Evolutionary conservation across 805 yeast genomes (phyloP).

Genomic region (Candida boidinii): DNA sequence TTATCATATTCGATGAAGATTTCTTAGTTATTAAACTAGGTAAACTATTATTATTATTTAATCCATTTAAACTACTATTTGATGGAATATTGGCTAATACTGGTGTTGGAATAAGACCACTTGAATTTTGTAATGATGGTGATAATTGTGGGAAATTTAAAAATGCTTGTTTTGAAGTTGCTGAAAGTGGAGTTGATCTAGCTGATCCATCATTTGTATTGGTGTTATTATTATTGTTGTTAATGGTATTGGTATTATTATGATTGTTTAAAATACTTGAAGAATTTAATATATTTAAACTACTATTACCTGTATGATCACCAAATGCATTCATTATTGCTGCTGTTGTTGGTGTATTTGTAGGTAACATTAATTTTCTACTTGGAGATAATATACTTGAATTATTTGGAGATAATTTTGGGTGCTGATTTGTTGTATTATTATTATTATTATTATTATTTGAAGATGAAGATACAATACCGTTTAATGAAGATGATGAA

Average conservation of each 20-base stretch:
- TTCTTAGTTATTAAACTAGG: too few relatives aligned
- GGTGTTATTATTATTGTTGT: slow-evolving; percentile 1
- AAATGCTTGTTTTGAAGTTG: slow-evolving; percentile 19
- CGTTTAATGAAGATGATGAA: slow-evolving; percentile 4
- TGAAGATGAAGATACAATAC: too few relatives aligned
- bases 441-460: too few relatives aligned
- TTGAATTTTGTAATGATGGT: slow-evolving; percentile 22
- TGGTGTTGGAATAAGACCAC: slow-evolving; percentile 2
- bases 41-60: too few relatives aligned
- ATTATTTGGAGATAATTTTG: too few relatives aligned
- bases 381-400: too few relatives aligned
- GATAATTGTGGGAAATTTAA: slow-evolving; percentile 24
- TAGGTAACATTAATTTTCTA: slow-evolving; percentile 6
- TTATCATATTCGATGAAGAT: too few relatives aligned
- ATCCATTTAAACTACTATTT: not conserved
- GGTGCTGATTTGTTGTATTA: too few relatives aligned
- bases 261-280: too few relatives aligned
- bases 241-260: slow-evolving; percentile 5
- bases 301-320: slow-evolving; percentile 12
- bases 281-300: slow-evolving; percentile 5
- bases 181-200: slow-evolving; percentile 20
- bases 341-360: slow-evolving; percentile 12
- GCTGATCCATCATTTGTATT: slow-evolving; percentile 10
- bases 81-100: not conserved
- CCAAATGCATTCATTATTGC: not conserved